Base-by-base conservation (phyloP, 2,329 filamentous ascomycete genomes). In the Colletotrichum nymphaeae region DNA sequence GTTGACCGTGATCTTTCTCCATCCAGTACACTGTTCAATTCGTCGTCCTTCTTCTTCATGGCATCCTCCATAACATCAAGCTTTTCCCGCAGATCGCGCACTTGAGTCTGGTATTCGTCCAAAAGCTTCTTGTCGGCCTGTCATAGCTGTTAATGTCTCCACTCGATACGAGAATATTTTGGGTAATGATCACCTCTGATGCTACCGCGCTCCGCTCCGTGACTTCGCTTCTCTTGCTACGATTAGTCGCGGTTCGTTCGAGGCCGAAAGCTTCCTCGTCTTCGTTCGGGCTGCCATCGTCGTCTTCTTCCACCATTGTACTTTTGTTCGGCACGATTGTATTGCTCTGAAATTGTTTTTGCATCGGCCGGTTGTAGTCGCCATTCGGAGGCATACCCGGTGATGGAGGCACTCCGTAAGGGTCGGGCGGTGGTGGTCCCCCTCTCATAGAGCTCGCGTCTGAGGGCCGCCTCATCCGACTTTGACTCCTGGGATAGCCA, bases 241-340 rank as follows among this genome's bases (percentile, higher is more conserved):
- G 72, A 75, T 70, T 77, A 73, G 55, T 78, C 70, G 66, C 76
- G 72, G 59, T 77, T 81, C 78, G 73, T 76, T 91, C 90, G 52
- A 93, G 79, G 19, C 88, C 89, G 80, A 94, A 94, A 2, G 90
- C 88, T 79, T 92, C 90, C 67, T 92, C 88, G 63, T 87, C 87
- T 76, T 88, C 86, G 74, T 91, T 80, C 19, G 89, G 88, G 24
- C 83, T 84, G 24, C 87, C 88, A 75, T 94, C 94, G 77, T 97
- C 95, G 76, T 97, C 95, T 80, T 98, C 97, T 82, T 99, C 97
- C 1, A 98, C 91, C 92, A 98, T 95, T 0, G 94, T 98, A 79
- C 96, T 97, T 84, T 98, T 99, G 81, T 98, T 98, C 0, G 97
- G 97, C 37, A 98, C 93, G 78, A 98, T 97, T 0, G 95, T 98